Base-by-base conservation (phyloP, 306 rosid genomes). In the Notholithocarpus densiflorus region DNA sequence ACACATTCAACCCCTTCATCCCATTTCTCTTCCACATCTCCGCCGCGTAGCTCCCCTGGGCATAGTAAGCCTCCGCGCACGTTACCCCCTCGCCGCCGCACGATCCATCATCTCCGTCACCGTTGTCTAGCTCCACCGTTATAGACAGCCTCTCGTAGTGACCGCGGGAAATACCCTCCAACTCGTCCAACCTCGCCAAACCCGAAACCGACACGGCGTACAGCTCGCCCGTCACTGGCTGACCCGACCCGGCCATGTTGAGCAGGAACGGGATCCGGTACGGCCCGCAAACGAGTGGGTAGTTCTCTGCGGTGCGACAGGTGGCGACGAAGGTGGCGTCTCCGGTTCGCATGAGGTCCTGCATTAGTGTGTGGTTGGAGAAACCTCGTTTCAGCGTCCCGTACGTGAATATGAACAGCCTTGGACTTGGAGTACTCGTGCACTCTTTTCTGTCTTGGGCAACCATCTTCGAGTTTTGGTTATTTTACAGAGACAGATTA, bases 251-350 rank as follows among this genome's bases (percentile, higher is more conserved):
- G 72, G 85, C 86, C 5, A 91, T n/a, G 83, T 89, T 89, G 70
- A 94, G 79, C 43, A 94, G 92, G 75, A 90, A 92, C 0, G 96
- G 96, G n/a, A 92, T 96, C 3, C 85, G 77, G 83, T 88, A 89
- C 29, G 97, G 92, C 19, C 98, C 98, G 34, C 94, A 92, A 3
- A 92, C 92, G 45, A 89, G 94, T 0, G 97, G 97, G 70, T 81
- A 88, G 0, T 55, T 73, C 51, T 20, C 79, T 7, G 77, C 31
- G 56, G 94, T 89, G 7, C 84, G 82, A 87, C 64, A 87, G 76
- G 23, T 79, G 72, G 94, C 84, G 75, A 86, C 8, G 85, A 92
- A 90, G 14, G 86, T 74, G 3, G 96, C 91, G 82, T 94, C 96
- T 48, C 92, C 93, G 23, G 86, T 45, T 51, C 73, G 83, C 18